Evolutionary conservation across 2,329 filamentous ascomycete genomes (phyloP), one percentile per base, ranked within the genome.

Genomic region (Fusarium continuum): DNA sequence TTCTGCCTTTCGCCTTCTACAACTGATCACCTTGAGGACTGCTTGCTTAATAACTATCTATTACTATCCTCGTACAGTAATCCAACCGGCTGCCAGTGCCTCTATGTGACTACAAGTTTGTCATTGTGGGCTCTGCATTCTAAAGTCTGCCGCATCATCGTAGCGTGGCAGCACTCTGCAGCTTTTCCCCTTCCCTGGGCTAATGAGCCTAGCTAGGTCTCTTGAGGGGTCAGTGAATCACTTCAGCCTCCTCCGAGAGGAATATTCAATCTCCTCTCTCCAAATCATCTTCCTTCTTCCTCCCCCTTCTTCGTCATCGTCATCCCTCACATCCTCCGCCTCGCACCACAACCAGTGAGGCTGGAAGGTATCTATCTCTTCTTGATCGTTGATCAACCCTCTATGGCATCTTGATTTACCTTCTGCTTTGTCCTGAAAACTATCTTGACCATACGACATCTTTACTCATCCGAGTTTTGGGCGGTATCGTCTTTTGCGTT

Each of bases 191-290:
- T 19, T 16, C 10, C 32, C 16, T 19, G n/a, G n/a, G n/a, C 19
- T 20, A 11, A 17, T 5, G 6, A 19, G 32, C 16, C 8, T 28
- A 10, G 14, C n/a, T 16, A 7, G 10, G 22, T 16, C 20, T 26
- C 11, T 11, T 29, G n/a, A 39, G 31, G 10, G 19, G 8, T n/a
- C 41, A 20, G 40, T 61, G 55, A 54, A 20, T 60, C 55, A 60
- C 26, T 23, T 19, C 3, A n/a, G 26, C 8, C 22, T 29, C 17
- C 6, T 6, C 5, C 3, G 10, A 9, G 20, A 16, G 17, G 32
- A 6, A 10, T 51, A 34, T 35, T 28, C 16, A 31, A 16, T 17
- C 13, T 11, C 20, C 25, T 34, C 32, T 11, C n/a, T 43, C n/a
- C 43, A 17, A 14, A 19, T 8, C 20, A 10, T 35, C 40, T 32